Percentiles rank a stretch among this genome's conserved stretches.
phyloP scores from a whole-genome alignment of 148 eudicot species.

The Fagopyrum esculentum region DNA sequence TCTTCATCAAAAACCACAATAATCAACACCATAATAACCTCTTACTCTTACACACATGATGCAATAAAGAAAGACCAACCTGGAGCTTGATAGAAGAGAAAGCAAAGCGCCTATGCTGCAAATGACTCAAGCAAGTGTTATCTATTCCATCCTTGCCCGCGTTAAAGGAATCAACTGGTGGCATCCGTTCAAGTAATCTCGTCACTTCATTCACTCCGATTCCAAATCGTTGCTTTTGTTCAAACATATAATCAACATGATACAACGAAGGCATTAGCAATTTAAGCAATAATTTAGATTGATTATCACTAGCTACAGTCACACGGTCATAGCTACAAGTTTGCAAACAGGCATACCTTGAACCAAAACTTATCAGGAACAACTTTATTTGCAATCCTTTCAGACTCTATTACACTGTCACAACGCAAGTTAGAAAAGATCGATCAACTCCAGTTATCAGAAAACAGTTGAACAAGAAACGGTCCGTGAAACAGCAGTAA shows the following conservation, averaged over 20 bases:
- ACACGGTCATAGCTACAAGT: background rate
- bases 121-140: background rate
- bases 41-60: background rate
- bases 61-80: conserved; percentile 20
- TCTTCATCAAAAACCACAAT: background rate
- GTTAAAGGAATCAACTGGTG: conserved; percentile 13
- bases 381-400: conserved; percentile 29
- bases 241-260: background rate
- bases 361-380: conserved; percentile 66
- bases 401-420: conserved; percentile 46
- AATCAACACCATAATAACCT: background rate
- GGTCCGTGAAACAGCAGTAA: too few relatives aligned
- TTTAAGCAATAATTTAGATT: background rate
- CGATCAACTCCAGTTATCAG: background rate
- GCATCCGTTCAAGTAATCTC: conserved; percentile 69
- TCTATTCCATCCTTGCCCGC: background rate
- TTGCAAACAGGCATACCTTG: conserved; percentile 31
- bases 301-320: background rate
- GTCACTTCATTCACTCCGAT: conserved; percentile 90
- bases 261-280: background rate
- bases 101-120: conserved; percentile 5
- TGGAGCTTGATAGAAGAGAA: conserved; percentile 23
- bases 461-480: too few relatives aligned
- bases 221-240: conserved; percentile 59
- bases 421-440: background rate